A percentile compares a stretch with the other conserved stretches of the same genome.
Evolutionary conservation across 371 early-diverging fungal species (phyloP).

Genomic region (Synchytrium microbalum): DNA sequence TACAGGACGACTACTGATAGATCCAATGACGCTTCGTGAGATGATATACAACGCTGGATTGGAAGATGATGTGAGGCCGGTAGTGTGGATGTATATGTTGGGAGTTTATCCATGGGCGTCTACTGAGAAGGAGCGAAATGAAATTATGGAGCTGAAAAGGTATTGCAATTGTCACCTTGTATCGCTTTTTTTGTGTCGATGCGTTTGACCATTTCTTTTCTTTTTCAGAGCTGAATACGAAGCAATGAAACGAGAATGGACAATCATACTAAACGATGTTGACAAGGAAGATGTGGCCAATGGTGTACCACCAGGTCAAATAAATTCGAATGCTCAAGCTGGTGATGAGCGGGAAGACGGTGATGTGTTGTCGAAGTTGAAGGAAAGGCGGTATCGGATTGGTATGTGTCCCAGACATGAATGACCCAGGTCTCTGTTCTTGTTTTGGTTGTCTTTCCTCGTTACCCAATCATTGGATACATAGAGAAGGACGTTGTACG

Average conservation of each 20-base stretch:
- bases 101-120: constrained; percentile 80
- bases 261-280: constrained; percentile 39
- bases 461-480: not conserved
- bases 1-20: constrained; percentile 47
- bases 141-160: constrained; percentile 4
- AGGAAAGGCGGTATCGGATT: constrained; percentile 78
- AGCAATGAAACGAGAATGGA: constrained; percentile 71
- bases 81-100: constrained; percentile 85
- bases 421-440: constrained; percentile 6
- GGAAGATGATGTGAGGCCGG: constrained; percentile 31
- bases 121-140: constrained; percentile 21
- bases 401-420: constrained; percentile 31
- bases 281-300: constrained; percentile 11
- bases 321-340: constrained; percentile 45
- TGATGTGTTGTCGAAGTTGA: constrained; percentile 39
- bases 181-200: not conserved
- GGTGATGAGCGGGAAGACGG: constrained; percentile 38
- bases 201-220: not conserved
- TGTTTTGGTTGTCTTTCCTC: constrained; percentile 5
- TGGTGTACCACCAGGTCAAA: constrained; percentile 27
- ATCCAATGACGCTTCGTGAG: constrained; percentile 45
- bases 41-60: constrained; percentile 45
- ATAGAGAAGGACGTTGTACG: constrained; percentile 9
- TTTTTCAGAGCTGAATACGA: constrained; percentile 63
- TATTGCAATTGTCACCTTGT: no score